A percentile compares a stretch with the other conserved stretches of the same genome.
These are phyloP conservation scores for Trichoderma simmonsii DNA, from an alignment of 2,329 filamentous ascomycete species.

Conservation along the genomic window DNA sequence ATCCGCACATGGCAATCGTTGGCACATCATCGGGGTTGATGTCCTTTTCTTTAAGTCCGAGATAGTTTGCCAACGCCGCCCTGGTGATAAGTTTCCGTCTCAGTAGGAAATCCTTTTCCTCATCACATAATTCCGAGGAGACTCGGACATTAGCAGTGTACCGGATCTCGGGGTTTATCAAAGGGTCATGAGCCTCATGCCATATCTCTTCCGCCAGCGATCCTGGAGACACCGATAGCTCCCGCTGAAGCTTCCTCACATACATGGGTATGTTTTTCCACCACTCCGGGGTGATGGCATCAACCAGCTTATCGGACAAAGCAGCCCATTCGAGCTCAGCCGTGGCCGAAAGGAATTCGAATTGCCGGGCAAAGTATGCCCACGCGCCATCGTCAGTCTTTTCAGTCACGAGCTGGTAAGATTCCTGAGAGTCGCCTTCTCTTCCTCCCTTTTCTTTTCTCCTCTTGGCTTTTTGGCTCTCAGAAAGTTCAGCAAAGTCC, in stretches of 20 bases:
- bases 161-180: constrained; percentile 80
- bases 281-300: constrained; percentile 79
- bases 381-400: constrained; percentile 41
- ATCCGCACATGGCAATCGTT: constrained; percentile 89
- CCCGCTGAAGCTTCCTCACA: constrained; percentile 77
- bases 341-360: constrained; percentile 53
- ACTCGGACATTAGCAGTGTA: constrained; percentile 80
- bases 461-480: neutral
- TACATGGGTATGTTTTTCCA: constrained; percentile 71
- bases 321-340: constrained; percentile 54
- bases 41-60: constrained; percentile 71
- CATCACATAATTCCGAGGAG: constrained; percentile 73
- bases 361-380: constrained; percentile 45
- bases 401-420: constrained; percentile 11
- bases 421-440: constrained; percentile 19
- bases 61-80: constrained; percentile 75
- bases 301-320: constrained; percentile 60
- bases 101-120: constrained; percentile 72
- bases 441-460: constrained; percentile 20
- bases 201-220: constrained; percentile 92
- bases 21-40: constrained; percentile 94
- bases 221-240: constrained; percentile 82
- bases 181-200: constrained; percentile 81
- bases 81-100: constrained; percentile 67
- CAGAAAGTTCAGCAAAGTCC: constrained; percentile 39